Base-by-base conservation (phyloP, 768 basidiomycete species). In the Gymnopilus junonius region DNA sequence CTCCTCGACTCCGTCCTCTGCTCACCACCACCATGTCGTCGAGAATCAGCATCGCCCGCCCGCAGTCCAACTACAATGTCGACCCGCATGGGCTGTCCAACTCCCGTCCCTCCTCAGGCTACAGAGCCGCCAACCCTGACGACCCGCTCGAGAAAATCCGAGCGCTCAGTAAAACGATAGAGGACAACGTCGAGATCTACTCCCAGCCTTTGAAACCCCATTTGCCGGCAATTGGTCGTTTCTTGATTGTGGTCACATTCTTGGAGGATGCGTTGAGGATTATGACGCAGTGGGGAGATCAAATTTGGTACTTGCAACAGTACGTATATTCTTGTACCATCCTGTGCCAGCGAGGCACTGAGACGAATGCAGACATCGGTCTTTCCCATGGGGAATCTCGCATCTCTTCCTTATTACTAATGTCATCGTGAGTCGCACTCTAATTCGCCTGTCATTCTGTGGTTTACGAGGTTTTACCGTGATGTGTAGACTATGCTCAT, bases 271-370 rank as follows among this genome's bases (percentile, higher is more conserved):
- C 97, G 8, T 77, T 97, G 71, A 83, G 97, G 66, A 99, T 99
- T 72, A 58, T 93, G 63, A 93, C 95, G 2, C 97, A 99, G 75
- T 99, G 95, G 95, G 75, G 87, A 51, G 97, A 99, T 80, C 97
- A 99, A 78, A 86, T 97, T 58, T 99, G 97, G 94, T 99, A 98
- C 77, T 82, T 99, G 71, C 94, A 98, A 76, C 90, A 88, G 97
- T 97, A 66, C 71, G 94, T 69, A 55, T 45, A 57, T 64, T 45
- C 48, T 27, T 61, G 43, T 32, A 39, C 25, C 61, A 29, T 27
- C 31, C 14, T 25, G 43, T 59, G 59, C 59, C 53, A 63, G 62
- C 60, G 37, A 37, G 21, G 48, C 48, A 35, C 59, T 61, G 17
- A 67, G 25, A 50, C 31, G 15, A 35, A 27, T 54, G 6, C 69